Percentiles rank a stretch among this genome's conserved stretches.
phyloP scores from a whole-genome alignment of 164 flowering plant species.

The Aristolochia fimbriata region DNA sequence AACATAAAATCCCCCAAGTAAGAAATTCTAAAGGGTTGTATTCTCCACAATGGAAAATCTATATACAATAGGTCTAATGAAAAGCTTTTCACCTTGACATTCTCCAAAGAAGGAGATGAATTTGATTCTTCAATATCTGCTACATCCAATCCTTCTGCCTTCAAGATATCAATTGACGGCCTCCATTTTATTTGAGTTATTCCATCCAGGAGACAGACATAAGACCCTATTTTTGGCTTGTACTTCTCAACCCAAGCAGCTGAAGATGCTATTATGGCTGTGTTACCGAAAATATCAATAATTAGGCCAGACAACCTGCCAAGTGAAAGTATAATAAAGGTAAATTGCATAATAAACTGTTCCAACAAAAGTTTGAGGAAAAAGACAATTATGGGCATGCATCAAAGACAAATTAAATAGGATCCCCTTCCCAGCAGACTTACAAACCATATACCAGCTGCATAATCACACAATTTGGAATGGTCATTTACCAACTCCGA shows the following conservation, averaged over 20 bases:
- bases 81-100: constrained; percentile 45
- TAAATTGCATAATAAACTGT: neutral
- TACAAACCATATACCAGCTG: too few species aligned
- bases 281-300: constrained; percentile 80
- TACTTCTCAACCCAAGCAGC: constrained; percentile 99
- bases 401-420: neutral
- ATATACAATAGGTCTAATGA: neutral
- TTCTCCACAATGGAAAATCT: neutral
- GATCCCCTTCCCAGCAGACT: neutral
- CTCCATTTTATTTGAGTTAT: constrained; percentile 72
- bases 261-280: constrained; percentile 91
- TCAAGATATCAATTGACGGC: constrained; percentile 71
- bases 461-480: too few species aligned
- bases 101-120: constrained; percentile 26
- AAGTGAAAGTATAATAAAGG: neutral
- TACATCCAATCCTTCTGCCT: constrained; percentile 78
- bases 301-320: constrained; percentile 76
- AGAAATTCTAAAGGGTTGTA: too few species aligned
- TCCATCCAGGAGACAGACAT: constrained; percentile 32
- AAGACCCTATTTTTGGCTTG: constrained; percentile 50
- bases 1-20: too few species aligned
- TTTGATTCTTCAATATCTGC: constrained; percentile 24
- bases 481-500: too few species aligned
- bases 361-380: too few species aligned
- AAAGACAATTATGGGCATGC: too few species aligned